Evolutionary conservation across 2,329 filamentous ascomycete genomes (phyloP), one percentile per base, ranked within the genome.

Genomic region (Hypoxylon sp.): DNA sequence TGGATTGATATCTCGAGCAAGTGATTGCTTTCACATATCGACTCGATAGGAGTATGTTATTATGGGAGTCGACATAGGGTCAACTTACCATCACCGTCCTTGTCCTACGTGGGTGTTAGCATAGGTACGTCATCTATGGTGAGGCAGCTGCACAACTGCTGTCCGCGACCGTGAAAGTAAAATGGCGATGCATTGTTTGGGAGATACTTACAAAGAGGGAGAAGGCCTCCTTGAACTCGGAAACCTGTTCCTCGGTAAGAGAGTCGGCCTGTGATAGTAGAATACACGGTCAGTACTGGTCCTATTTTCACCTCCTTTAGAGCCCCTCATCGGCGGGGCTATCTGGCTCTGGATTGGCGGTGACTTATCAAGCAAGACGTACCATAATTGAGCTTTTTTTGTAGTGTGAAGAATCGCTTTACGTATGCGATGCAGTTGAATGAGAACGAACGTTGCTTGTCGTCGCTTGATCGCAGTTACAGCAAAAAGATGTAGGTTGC

Each of bases 151-250:
- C 36, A 25, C 4, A 35, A 13, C 30, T 29, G 38, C 12, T 21
- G 37, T 49, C 20, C 7, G 31, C 12, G 30, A 15, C n/a, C n/a
- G n/a, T n/a, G n/a, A n/a, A n/a, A n/a, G n/a, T n/a, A n/a, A n/a
- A n/a, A n/a, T n/a, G n/a, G n/a, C n/a, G n/a, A n/a, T 38, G 36
- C 21, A 38, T 23, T 21, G 27, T 12, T 20, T 7, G 29, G 7
- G 23, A 42, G 13, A 31, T 16, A 77, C 94, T 88, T 88, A 99
- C 94, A 78, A 99, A 99, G 64, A 99, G 90, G 75, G 94, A 99
- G 81, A 99, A 99, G 47, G 94, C 94, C 82, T 99, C 94, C 89
- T 97, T 99, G 84, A 97, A 99, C 82, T 99, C 94, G 74, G 94
- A 97, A 75, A 99, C 94, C 85, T 99, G 94, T 81, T 99, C 94